Conservation (phyloP, 768 basidiomycete species). For the Boletus tylopilopsis region DNA sequence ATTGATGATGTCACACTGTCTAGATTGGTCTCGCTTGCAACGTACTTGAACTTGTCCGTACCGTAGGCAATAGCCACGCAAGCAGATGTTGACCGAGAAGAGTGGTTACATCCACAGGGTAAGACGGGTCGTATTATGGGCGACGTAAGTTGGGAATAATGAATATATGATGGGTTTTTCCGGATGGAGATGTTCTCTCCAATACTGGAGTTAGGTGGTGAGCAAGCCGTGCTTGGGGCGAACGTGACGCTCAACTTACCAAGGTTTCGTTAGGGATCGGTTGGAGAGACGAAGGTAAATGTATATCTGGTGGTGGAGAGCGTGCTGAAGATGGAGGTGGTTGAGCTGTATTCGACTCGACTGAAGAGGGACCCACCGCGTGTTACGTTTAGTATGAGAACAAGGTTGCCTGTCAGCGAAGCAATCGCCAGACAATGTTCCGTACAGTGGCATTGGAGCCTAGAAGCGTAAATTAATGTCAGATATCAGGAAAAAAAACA, state of each 20-base stretch:
- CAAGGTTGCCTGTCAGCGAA: neutral
- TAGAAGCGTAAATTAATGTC: conserved; percentile 55
- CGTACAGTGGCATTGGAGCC: conserved; percentile 27
- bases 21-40: conserved; percentile 38
- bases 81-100: conserved; percentile 46
- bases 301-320: conserved; percentile 1
- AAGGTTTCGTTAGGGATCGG: conserved; percentile 13
- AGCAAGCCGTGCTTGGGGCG: neutral
- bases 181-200: neutral
- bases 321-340: neutral
- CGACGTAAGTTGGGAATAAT: conserved; percentile 42
- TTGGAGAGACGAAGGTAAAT: conserved; percentile 11
- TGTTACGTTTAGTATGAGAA: neutral
- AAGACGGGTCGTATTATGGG: conserved; percentile 34
- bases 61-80: conserved; percentile 20
- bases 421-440: conserved; percentile 23
- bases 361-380: neutral
- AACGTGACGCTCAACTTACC: neutral
- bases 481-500: conserved; percentile 1
- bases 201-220: conserved; percentile 7
- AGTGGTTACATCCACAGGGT: conserved; percentile 37
- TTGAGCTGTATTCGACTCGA: neutral
- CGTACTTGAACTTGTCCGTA: conserved; percentile 32
- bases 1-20: conserved; percentile 13
- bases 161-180: conserved; percentile 14